phyloP scores from a whole-genome alignment of 768 basidiomycete genomes.

The Hydnomerulius pinastri region DNA sequence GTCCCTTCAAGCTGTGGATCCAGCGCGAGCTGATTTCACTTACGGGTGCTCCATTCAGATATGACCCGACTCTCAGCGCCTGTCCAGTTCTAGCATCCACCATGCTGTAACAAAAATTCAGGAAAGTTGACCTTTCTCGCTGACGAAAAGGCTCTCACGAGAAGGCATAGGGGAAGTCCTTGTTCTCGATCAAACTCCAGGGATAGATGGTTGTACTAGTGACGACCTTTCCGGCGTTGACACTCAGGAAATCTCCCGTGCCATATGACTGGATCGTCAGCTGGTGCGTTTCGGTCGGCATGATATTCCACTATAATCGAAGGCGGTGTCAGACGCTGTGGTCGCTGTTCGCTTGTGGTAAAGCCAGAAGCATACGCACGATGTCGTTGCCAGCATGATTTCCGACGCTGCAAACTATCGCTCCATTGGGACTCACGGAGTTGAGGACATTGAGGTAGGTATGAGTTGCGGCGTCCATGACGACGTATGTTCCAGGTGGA shows the following conservation, averaged over 20 bases:
- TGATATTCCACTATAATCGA: constrained; percentile 10
- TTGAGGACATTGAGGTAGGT: constrained; percentile 10
- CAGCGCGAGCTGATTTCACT: not conserved
- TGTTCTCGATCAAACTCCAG: not conserved
- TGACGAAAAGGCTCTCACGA: not conserved
- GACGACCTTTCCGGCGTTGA: not conserved
- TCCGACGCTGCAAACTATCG: constrained; percentile 10
- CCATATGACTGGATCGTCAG: constrained; percentile 6
- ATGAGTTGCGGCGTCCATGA: constrained; percentile 10
- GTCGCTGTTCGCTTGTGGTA: not conserved
- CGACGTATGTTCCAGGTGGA: constrained; percentile 9
- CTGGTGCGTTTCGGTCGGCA: not conserved
- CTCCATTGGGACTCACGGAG: not conserved
- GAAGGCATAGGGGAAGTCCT: constrained; percentile 2
- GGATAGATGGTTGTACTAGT: constrained; percentile 3
- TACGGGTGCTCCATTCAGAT: constrained; percentile 1
- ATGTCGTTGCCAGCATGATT: constrained; percentile 10
- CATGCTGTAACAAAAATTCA: constrained; percentile 1
- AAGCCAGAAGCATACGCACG: not conserved
- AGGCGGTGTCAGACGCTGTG: not conserved
- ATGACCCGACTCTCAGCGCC: not conserved
- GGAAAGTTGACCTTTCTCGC: not conserved
- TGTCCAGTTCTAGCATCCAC: not conserved
- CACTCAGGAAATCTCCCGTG: constrained; percentile 3
- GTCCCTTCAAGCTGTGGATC: too few species aligned